Conservation (phyloP, 352 stramenopile species). For the Phytophthora capsici region DNA sequence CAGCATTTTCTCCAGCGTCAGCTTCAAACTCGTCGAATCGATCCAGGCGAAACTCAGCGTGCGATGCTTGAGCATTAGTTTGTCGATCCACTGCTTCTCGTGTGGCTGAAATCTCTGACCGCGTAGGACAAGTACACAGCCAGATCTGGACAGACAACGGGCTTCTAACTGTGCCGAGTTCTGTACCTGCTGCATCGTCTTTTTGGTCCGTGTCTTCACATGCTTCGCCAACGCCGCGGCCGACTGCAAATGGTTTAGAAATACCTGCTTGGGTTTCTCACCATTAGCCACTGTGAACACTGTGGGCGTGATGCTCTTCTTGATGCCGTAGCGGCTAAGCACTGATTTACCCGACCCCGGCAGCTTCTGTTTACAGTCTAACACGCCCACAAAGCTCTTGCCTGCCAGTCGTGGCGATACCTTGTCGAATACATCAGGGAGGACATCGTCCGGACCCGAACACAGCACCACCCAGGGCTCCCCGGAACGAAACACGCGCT, state of each 20-base stretch:
- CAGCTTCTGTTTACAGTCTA: conserved; percentile 77
- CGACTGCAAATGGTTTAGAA: conserved; percentile 68
- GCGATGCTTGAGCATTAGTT: conserved; percentile 62
- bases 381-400: conserved; percentile 67
- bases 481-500: conserved; percentile 78
- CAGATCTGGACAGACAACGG: conserved; percentile 67
- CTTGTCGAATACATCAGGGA: conserved; percentile 79
- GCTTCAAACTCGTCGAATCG: conserved; percentile 65
- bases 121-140: conserved; percentile 73
- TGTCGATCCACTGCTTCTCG: conserved; percentile 78
- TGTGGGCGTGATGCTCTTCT: conserved; percentile 63
- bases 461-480: conserved; percentile 88
- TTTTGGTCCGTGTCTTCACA: conserved; percentile 62
- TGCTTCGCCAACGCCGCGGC: conserved; percentile 65
- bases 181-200: conserved; percentile 61
- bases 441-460: conserved; percentile 63
- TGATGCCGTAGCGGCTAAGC: conserved; percentile 67
- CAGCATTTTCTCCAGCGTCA: conserved; percentile 73
- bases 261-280: conserved; percentile 78
- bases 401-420: conserved; percentile 58
- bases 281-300: conserved; percentile 85
- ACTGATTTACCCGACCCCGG: conserved; percentile 62
- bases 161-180: conserved; percentile 70
- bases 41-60: conserved; percentile 76
- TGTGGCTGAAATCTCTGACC: conserved; percentile 61